Conservation (phyloP, 768 basidiomycete genomes). For the Lanmaoa rubissima region DNA sequence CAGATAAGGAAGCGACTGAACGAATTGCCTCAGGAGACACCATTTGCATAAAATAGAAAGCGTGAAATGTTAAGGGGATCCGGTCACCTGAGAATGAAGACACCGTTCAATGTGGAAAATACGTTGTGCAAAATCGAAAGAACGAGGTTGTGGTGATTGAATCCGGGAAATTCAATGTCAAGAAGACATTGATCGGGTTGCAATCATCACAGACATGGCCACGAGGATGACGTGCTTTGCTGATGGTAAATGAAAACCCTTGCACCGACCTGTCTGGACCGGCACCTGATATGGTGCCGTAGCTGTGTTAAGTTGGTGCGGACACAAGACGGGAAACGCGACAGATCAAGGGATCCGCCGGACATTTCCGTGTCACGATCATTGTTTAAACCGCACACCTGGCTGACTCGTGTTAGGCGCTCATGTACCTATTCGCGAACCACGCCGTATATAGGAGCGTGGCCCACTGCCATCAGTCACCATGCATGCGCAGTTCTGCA, state of each 20-base stretch:
- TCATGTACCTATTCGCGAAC: constrained; percentile 13
- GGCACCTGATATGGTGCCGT: constrained; percentile 7
- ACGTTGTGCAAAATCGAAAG: constrained; percentile 6
- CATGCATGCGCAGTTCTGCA: constrained; percentile 23
- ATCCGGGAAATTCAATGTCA: constrained; percentile 7
- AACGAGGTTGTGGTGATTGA: constrained; percentile 6
- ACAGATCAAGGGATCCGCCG: constrained; percentile 24
- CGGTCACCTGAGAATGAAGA: constrained; percentile 11
- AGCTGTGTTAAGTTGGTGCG: constrained; percentile 17
- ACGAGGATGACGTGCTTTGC: constrained; percentile 21
- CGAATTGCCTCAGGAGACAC: not conserved
- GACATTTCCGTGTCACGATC: constrained; percentile 23
- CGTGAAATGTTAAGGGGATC: constrained; percentile 1
- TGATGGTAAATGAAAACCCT: constrained; percentile 17
- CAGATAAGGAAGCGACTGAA: constrained; percentile 2
- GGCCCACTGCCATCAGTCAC: constrained; percentile 31
- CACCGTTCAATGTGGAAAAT: constrained; percentile 7
- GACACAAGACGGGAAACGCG: constrained; percentile 19
- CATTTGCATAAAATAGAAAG: constrained; percentile 6
- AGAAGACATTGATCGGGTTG: constrained; percentile 9
- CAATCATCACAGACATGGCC: constrained; percentile 5
- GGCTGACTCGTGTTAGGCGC: constrained; percentile 16
- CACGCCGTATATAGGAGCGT: constrained; percentile 17
- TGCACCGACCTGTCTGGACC: constrained; percentile 10
- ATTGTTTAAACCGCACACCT: constrained; percentile 16